Base-by-base conservation (phyloP, 1,284 basidiomycete genomes). In the Ustilago tritici region DNA sequence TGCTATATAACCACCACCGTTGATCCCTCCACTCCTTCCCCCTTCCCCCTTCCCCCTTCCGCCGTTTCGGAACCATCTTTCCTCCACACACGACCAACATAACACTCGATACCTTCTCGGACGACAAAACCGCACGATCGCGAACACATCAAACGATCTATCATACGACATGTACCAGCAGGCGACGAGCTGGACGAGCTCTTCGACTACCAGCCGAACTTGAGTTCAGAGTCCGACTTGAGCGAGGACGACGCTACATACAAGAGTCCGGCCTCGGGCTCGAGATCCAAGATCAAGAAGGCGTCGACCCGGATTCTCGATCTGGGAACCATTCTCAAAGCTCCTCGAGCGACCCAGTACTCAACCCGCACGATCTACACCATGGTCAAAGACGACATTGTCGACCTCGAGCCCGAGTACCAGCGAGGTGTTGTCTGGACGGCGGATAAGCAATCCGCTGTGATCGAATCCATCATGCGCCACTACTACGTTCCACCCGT, bases 401-500 rank as follows among this genome's bases (percentile, higher is more conserved):
- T 81, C 46, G 80, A 82, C 40, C 66, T 82, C 23, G 78, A 82
- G 40, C 78, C 80, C 36, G 79, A 80, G 19, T 82, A 80, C 38
- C 80, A 82, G 61, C 76, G 80, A 35, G 77, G 70, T 17, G 77
- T 79, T 0, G 80, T 82, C 3, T 82, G 80, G 80, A 17, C 69
- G 0, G 49, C 58, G 10, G 61, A 65, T 0, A 82, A 80, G 65
- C 76, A 81, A 56, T 73, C 69, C 3, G 80, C 80, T 19, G 50
- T 82, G 6, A 82, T 82, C 61, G 79, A 82, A 28, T 78, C 76
- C 3, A 70, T 82, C 65, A 69, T 81, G 65, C 60, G 73, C 2
- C 75, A 81, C 32, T 82, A 77, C 61, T 82, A 80, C 61, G 76
- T 82, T 4, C 80, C 80, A 7, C 80, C 80, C 0, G 65, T 82